Evolutionary conservation across 306 rosid species (phyloP), one percentile per base, ranked within the genome.

Genomic region (Pyrus bretschneideri): DNA sequence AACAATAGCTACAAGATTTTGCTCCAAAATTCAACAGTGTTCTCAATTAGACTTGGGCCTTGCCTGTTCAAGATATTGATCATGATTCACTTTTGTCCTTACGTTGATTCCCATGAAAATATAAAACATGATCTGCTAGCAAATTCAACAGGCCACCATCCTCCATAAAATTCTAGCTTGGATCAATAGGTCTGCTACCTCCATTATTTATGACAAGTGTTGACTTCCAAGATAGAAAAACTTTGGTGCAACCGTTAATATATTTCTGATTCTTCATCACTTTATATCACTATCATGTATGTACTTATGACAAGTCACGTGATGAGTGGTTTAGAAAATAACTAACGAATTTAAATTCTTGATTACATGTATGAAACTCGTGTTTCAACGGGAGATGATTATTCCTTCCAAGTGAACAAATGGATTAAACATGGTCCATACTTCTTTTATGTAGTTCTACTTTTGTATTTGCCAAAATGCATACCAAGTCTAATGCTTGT

Each of bases 381-480:
- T 9, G 11, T 8, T 40, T 8, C 11, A 40, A 2, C 0, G 44
- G 2, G 68, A 33, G 79, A 67, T 5, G 81, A 69, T 69, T 77
- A 40, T 40, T 40, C 75, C 63, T n/a, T 29, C 62, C 13, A 40
- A 44, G 49, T 59, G 81, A 44, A 58, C 38, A 45, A 38, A 40
- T 70, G 76, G 76, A 52, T 35, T 33, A 69, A 58, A 68, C 57
- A 44, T 76, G 80, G 80, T 77, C 80, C 80, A 38, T 55, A 23
- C 18, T 25, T 58, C 38, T 44, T 33, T 25, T 27, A 9, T 61
- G 42, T 29, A 19, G 13, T 77, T 54, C 17, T n/a, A 76, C 65
- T 25, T 60, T 25, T 23, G 31, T 60, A 22, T 25, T 12, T 25
- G 65, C 12, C 65, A 4, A 60, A 23, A 60, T 22, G 18, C 19